phyloP scores from a whole-genome alignment of 495 filamentous ascomycete genomes.

The Aspergillus avenaceus region DNA sequence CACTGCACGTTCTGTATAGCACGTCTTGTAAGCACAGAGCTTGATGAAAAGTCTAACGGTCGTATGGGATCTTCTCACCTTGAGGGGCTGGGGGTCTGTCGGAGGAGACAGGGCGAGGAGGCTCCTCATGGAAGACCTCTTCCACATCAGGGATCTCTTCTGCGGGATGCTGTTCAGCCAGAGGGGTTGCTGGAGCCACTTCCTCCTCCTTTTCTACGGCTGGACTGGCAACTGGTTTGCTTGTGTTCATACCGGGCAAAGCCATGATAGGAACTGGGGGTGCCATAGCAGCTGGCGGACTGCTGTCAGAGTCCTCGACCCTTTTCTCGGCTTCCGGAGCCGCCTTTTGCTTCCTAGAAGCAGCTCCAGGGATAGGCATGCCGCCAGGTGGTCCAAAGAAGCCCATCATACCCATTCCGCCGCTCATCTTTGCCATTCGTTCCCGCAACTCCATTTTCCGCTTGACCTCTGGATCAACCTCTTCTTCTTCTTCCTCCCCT shows the following conservation, averaged over 20 bases:
- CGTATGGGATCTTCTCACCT: constrained; percentile 50
- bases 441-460: constrained; percentile 86
- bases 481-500: constrained; percentile 80
- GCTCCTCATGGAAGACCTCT: constrained; percentile 45
- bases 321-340: constrained; percentile 67
- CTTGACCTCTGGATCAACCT: constrained; percentile 85
- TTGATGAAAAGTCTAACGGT: too few relatives aligned
- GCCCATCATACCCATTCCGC: constrained; percentile 95
- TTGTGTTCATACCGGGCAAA: constrained; percentile 64
- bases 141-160: constrained; percentile 60
- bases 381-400: constrained; percentile 82
- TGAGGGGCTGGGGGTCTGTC: constrained; percentile 48
- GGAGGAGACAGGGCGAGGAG: constrained; percentile 40
- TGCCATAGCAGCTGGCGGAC: constrained; percentile 47
- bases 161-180: constrained; percentile 41
- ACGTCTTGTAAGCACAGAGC: constrained; percentile 2
- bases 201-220: constrained; percentile 43
- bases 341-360: constrained; percentile 44
- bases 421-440: constrained; percentile 97
- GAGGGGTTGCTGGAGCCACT: constrained; percentile 27
- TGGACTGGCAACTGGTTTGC: constrained; percentile 33
- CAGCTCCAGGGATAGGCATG: constrained; percentile 48
- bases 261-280: constrained; percentile 77
- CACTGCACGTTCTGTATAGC: constrained; percentile 20
- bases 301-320: constrained; percentile 45